Evolutionary conservation across 2,329 filamentous ascomycete species (phyloP).

Genomic region (Zarea fungicola): DNA sequence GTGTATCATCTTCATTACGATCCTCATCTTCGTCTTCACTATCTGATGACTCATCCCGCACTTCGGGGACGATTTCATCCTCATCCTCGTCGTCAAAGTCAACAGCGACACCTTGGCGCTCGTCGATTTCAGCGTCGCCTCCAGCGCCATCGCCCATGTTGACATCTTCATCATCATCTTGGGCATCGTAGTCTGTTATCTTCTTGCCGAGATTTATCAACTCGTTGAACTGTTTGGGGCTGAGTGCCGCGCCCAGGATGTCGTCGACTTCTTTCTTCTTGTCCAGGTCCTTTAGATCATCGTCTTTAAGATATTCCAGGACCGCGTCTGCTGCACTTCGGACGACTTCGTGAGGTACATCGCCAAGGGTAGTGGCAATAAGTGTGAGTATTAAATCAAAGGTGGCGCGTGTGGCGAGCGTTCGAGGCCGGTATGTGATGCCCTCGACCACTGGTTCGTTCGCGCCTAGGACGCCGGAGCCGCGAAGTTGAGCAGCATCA

Average conservation of each 20-base stretch:
- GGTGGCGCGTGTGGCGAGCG: slow-evolving; percentile 82
- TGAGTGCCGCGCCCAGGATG: slow-evolving; percentile 75
- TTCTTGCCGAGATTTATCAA: slow-evolving; percentile 95
- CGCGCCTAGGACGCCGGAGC: slow-evolving; percentile 74
- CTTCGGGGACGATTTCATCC: slow-evolving; percentile 71
- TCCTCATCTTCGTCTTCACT: slow-evolving; percentile 66
- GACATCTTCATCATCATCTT: slow-evolving; percentile 91
- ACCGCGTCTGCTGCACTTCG: slow-evolving; percentile 90
- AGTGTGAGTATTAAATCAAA: slow-evolving; percentile 93
- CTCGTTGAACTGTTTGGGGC: slow-evolving; percentile 91
- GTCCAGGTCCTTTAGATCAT: slow-evolving; percentile 92
- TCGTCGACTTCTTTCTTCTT: slow-evolving; percentile 98
- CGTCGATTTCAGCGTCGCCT: slow-evolving; percentile 74
- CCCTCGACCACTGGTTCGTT: slow-evolving; percentile 86
- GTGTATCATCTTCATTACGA: slow-evolving; percentile 52
- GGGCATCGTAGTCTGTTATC: slow-evolving; percentile 95
- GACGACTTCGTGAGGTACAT: slow-evolving; percentile 87
- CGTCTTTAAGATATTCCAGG: slow-evolving; percentile 88
- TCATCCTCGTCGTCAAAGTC: slow-evolving; percentile 89
- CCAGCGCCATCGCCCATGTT: slow-evolving; percentile 58
- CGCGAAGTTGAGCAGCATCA: slow-evolving; percentile 61
- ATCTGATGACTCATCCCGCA: slow-evolving; percentile 81
- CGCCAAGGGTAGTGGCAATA: slow-evolving; percentile 81
- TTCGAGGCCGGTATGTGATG: slow-evolving; percentile 85
- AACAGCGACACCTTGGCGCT: slow-evolving; percentile 93